phyloP scores from a whole-genome alignment of 1,139 yeast genomes.

The Meyerozyma athensensis region DNA sequence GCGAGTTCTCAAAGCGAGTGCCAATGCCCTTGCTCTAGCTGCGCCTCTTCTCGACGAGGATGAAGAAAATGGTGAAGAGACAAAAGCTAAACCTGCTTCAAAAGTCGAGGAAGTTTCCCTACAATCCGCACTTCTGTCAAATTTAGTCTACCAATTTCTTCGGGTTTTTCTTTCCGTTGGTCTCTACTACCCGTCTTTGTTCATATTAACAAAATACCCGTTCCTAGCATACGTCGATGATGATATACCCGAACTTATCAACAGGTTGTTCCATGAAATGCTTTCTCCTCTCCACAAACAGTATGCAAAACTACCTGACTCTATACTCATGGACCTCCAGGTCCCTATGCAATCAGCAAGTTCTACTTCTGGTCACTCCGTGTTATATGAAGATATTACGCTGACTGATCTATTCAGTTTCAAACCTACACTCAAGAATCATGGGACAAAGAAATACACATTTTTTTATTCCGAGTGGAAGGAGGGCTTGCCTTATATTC shows the following conservation, averaged over 20 bases:
- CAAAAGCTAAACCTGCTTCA: slow-evolving; percentile 7
- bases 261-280: slow-evolving; percentile 45
- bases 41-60: slow-evolving; percentile 76
- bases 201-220: slow-evolving; percentile 59
- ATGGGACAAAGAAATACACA: slow-evolving; percentile 27
- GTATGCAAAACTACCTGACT: slow-evolving; percentile 14
- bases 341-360: slow-evolving; percentile 23
- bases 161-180: slow-evolving; percentile 58
- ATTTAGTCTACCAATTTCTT: slow-evolving; percentile 38
- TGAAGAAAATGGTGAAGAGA: slow-evolving; percentile 27
- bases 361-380: slow-evolving; percentile 28
- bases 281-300: slow-evolving; percentile 47
- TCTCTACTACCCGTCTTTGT: slow-evolving; percentile 58
- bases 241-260: slow-evolving; percentile 46
- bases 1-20: slow-evolving; percentile 58
- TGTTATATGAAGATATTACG: slow-evolving; percentile 23
- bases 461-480: slow-evolving; percentile 57
- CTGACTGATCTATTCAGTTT: slow-evolving; percentile 21
- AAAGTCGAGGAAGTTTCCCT: slow-evolving; percentile 11
- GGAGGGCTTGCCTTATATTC: slow-evolving; percentile 31
- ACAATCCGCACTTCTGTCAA: slow-evolving; percentile 18
- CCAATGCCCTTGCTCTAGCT: slow-evolving; percentile 82
- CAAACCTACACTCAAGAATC: slow-evolving; percentile 26
- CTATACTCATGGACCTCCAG: slow-evolving; percentile 20
- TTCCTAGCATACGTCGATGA: slow-evolving; percentile 54